phyloP scores from a whole-genome alignment of 2,329 filamentous ascomycete genomes.

The Chlorencoelia australis region DNA sequence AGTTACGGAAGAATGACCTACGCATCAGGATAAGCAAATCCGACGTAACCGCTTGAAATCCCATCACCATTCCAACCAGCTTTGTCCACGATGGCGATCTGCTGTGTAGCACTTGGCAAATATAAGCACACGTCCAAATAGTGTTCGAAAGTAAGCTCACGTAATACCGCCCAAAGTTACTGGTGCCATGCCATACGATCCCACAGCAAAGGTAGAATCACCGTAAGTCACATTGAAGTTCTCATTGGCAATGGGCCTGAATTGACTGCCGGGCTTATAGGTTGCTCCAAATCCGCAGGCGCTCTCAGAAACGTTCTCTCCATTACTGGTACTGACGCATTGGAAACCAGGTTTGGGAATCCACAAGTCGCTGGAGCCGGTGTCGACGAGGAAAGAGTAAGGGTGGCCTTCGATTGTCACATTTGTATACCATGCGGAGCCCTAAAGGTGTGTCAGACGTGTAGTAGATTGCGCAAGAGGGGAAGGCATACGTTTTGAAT shows the following conservation, averaged over 20 bases:
- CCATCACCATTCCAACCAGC: slow-evolving; percentile 36
- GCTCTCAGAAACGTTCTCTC: neutral
- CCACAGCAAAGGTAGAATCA: slow-evolving; percentile 33
- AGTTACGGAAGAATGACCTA: slow-evolving; percentile 2
- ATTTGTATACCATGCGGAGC: slow-evolving; percentile 1
- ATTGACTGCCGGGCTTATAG: slow-evolving; percentile 23
- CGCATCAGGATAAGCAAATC: slow-evolving; percentile 39
- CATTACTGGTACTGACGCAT: slow-evolving; percentile 25
- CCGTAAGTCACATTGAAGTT: slow-evolving; percentile 36
- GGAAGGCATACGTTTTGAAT: too few relatives aligned
- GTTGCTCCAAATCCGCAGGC: slow-evolving; percentile 12
- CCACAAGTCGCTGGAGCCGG: slow-evolving; percentile 39
- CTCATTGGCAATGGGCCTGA: slow-evolving; percentile 29
- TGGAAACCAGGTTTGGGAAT: slow-evolving; percentile 27
- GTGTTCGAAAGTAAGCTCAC: slow-evolving; percentile 9
- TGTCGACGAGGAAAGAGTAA: slow-evolving; percentile 30
- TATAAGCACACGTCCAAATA: neutral
- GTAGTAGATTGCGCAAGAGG: too few relatives aligned
- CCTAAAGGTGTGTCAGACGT: slow-evolving; percentile 1
- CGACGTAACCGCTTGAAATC: slow-evolving; percentile 38
- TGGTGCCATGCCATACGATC: slow-evolving; percentile 27
- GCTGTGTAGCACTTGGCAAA: slow-evolving; percentile 23
- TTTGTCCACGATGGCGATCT: slow-evolving; percentile 36
- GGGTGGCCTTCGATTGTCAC: slow-evolving; percentile 5
- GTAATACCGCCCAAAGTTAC: slow-evolving; percentile 37